phyloP scores from a whole-genome alignment of 177 flowering plant species.

The Vitis hybrid region DNA sequence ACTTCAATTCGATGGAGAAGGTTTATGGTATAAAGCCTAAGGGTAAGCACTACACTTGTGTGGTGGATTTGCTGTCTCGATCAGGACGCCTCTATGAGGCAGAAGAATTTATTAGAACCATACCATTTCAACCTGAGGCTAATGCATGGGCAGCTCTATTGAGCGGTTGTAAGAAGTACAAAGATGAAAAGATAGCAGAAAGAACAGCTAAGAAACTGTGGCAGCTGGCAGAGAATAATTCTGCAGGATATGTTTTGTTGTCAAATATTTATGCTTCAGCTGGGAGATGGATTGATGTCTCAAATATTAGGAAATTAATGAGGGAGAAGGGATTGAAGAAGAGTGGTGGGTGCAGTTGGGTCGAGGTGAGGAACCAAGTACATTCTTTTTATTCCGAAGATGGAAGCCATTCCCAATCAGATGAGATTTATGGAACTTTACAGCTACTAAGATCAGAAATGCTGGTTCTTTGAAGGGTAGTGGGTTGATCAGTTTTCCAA shows the following conservation, averaged over 20 bases:
- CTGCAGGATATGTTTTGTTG: conserved; percentile 55
- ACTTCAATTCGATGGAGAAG: conserved; percentile 54
- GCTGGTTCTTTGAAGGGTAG: too few species aligned
- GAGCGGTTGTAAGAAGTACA: conserved; percentile 53
- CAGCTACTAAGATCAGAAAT: conserved; percentile 41
- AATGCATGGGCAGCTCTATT: conserved; percentile 62
- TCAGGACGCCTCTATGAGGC: conserved; percentile 62
- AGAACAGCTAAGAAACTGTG: conserved; percentile 40
- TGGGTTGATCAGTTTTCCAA: too few species aligned
- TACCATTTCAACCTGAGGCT: conserved; percentile 55
- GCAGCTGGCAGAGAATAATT: conserved; percentile 35
- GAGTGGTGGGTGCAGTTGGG: conserved; percentile 60
- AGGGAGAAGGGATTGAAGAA: conserved; percentile 54
- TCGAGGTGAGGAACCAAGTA: conserved; percentile 49
- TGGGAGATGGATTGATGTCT: conserved; percentile 56
- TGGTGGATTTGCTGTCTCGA: conserved; percentile 65
- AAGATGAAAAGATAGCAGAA: conserved; percentile 48
- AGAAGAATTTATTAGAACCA: conserved; percentile 44
- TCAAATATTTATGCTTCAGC: conserved; percentile 65
- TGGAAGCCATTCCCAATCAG: conserved; percentile 29
- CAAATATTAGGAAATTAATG: conserved; percentile 45
- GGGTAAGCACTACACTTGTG: conserved; percentile 50
- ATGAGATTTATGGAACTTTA: conserved; percentile 39
- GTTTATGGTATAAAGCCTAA: conserved; percentile 49
- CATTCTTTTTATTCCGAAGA: conserved; percentile 56